Evolutionary conservation across 2,329 filamentous ascomycete genomes (phyloP).

Genomic region (Rhynchosporium graminicola): DNA sequence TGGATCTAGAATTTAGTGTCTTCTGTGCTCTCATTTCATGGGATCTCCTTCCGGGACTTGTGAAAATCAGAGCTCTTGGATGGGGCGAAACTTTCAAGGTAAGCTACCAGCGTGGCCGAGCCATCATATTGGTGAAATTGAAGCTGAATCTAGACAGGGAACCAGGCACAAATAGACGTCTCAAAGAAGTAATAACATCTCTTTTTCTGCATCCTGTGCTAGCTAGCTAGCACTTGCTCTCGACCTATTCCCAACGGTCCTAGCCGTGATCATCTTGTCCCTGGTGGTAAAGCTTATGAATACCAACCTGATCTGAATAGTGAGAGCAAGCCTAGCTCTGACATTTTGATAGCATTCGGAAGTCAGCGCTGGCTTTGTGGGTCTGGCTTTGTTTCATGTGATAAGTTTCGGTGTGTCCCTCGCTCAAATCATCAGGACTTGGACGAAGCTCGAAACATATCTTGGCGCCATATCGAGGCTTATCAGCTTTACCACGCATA

Average conservation of each 20-base stretch:
- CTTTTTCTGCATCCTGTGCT: too few species aligned
- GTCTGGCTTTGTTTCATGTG: slow-evolving; percentile 39
- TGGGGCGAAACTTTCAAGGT: slow-evolving; percentile 46
- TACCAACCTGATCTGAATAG: not conserved
- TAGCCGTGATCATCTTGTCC: slow-evolving; percentile 40
- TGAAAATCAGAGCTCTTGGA: slow-evolving; percentile 43
- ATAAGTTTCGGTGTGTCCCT: slow-evolving; percentile 33
- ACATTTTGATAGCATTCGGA: not conserved
- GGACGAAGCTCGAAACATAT: slow-evolving; percentile 37
- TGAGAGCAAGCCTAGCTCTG: not conserved
- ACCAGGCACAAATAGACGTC: slow-evolving; percentile 50
- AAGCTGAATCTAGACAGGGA: slow-evolving; percentile 40
- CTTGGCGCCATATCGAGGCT: slow-evolving; percentile 35
- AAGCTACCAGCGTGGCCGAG: not conserved
- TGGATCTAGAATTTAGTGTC: slow-evolving; percentile 50
- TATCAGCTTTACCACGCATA: slow-evolving; percentile 22
- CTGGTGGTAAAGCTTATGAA: slow-evolving; percentile 41
- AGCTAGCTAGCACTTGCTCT: slow-evolving; percentile 54
- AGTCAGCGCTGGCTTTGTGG: slow-evolving; percentile 37
- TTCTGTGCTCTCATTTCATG: slow-evolving; percentile 51
- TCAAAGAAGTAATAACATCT: slow-evolving; percentile 60
- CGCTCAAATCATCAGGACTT: slow-evolving; percentile 26
- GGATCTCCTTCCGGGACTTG: slow-evolving; percentile 48
- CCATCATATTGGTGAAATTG: too few species aligned
- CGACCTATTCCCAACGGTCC: slow-evolving; percentile 24